A percentile compares a stretch with the other conserved stretches of the same genome.
phyloP scores from a whole-genome alignment of 768 basidiomycete species.

The Heimioporus sp. region DNA sequence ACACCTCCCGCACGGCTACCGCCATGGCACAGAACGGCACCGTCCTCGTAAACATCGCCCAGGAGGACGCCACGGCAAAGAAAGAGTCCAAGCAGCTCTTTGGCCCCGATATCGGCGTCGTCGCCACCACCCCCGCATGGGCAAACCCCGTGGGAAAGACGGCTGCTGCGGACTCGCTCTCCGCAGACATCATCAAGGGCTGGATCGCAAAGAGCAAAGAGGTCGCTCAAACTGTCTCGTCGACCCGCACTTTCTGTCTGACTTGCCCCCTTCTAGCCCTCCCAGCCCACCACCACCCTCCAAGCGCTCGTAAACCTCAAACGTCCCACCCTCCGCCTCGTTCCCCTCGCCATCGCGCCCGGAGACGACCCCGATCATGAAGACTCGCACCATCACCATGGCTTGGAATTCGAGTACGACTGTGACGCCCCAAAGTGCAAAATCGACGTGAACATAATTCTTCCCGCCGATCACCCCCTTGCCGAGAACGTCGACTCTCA shows the following conservation, averaged over 20 bases:
- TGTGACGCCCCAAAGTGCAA: slow-evolving; percentile 84
- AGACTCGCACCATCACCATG: slow-evolving; percentile 62
- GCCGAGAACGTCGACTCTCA: slow-evolving; percentile 35
- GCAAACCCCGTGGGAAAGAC: slow-evolving; percentile 63
- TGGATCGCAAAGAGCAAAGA: slow-evolving; percentile 91
- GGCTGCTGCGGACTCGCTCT: slow-evolving; percentile 64
- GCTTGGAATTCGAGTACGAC: slow-evolving; percentile 90
- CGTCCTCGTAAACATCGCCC: slow-evolving; percentile 25
- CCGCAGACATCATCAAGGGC: slow-evolving; percentile 72
- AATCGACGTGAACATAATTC: slow-evolving; percentile 73
- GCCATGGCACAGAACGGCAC: slow-evolving; percentile 45
- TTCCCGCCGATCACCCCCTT: slow-evolving; percentile 63
- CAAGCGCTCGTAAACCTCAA: slow-evolving; percentile 95
- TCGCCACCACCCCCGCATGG: slow-evolving; percentile 69
- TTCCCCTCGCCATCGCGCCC: slow-evolving; percentile 50
- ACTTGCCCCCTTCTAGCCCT: slow-evolving; percentile 44
- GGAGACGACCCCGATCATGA: slow-evolving; percentile 45
- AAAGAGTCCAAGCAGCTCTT: slow-evolving; percentile 74
- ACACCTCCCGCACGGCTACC: slow-evolving; percentile 44
- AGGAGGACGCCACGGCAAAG: slow-evolving; percentile 26
- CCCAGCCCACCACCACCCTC: slow-evolving; percentile 87
- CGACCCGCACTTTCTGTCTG: background rate
- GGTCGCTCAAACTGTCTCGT: slow-evolving; percentile 36
- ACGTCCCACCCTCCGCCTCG: slow-evolving; percentile 79
- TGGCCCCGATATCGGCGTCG: slow-evolving; percentile 86